These are phyloP conservation scores for Cicer arietinum DNA, from an alignment of 306 rosid genomes.

Conservation along the genomic window DNA sequence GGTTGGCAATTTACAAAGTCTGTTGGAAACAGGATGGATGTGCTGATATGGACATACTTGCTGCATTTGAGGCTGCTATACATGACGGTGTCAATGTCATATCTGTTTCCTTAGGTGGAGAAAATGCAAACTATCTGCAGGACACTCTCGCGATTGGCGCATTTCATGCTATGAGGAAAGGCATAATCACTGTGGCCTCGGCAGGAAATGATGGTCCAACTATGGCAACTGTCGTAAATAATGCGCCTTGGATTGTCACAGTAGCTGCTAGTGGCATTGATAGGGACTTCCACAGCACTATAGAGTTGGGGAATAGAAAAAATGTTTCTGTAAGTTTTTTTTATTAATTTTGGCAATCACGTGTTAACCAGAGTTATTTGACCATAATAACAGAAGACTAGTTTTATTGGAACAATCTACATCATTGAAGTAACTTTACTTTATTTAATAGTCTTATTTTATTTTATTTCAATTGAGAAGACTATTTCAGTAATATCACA, in stretches of 20 bases:
- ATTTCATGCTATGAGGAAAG: conserved; percentile 84
- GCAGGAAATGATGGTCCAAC: conserved; percentile 85
- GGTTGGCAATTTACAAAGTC: conserved; percentile 85
- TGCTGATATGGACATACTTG: conserved; percentile 84
- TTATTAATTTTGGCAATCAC: not conserved
- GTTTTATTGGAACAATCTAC: no score
- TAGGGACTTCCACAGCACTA: conserved; percentile 63
- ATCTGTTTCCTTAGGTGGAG: conserved; percentile 85
- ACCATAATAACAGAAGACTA: no score
- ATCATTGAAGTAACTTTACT: no score
- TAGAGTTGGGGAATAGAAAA: conserved; percentile 73
- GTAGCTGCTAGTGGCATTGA: conserved; percentile 92
- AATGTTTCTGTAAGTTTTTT: conserved; percentile 63
- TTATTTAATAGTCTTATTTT: no score
- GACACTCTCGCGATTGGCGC: conserved; percentile 75
- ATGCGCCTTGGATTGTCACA: conserved; percentile 88
- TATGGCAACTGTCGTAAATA: conserved; percentile 56
- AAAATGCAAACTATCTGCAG: conserved; percentile 35
- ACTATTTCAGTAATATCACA: no score
- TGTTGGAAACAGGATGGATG: conserved; percentile 78
- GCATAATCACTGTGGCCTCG: conserved; percentile 75
- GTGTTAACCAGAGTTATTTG: not conserved
- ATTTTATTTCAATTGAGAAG: no score
- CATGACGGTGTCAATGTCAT: conserved; percentile 89
- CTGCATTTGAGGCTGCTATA: conserved; percentile 89